These are phyloP conservation scores for Aspergillus asperescens DNA, from an alignment of 495 filamentous ascomycete genomes.

Conservation along the genomic window DNA sequence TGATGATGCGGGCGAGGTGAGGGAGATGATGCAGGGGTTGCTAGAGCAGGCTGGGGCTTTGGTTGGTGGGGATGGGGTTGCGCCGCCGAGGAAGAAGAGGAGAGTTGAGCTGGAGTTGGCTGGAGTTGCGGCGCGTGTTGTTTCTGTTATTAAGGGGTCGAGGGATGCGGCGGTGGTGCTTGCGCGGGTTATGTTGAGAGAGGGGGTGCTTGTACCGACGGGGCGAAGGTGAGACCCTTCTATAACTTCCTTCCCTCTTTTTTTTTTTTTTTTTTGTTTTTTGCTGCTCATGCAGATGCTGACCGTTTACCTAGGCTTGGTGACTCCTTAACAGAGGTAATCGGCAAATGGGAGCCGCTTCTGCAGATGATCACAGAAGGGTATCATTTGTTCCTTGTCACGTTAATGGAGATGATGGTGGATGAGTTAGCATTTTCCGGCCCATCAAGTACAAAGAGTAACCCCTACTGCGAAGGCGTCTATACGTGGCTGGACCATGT, in stretches of 20 bases:
- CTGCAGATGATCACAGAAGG: constrained; percentile 29
- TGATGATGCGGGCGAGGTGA: background rate
- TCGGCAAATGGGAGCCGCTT: constrained; percentile 35
- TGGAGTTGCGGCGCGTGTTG: constrained; percentile 24
- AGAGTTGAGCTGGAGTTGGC: constrained; percentile 24
- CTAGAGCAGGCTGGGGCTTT: constrained; percentile 21
- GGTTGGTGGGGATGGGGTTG: constrained; percentile 6
- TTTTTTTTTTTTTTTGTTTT: too few relatives aligned
- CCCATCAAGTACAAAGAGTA: constrained; percentile 12
- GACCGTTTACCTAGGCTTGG: constrained; percentile 23
- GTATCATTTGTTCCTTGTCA: constrained; percentile 28
- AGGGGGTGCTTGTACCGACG: constrained; percentile 23
- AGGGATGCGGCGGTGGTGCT: constrained; percentile 20
- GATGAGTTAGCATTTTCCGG: constrained; percentile 28
- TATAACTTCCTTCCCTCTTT: background rate
- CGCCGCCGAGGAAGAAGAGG: constrained; percentile 30
- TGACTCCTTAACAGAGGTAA: constrained; percentile 25
- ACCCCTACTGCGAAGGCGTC: constrained; percentile 27
- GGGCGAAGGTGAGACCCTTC: constrained; percentile 29
- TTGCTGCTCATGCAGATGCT: too few relatives aligned
- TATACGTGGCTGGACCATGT: constrained; percentile 43
- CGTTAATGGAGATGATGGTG: constrained; percentile 34
- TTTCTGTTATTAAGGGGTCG: constrained; percentile 26
- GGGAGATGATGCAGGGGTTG: constrained; percentile 16
- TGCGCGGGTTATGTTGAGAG: constrained; percentile 28